A percentile compares a stretch with the other conserved stretches of the same genome.
phyloP scores from a whole-genome alignment of 371 early-diverging fungal genomes.

The Rhizopus delemar region DNA sequence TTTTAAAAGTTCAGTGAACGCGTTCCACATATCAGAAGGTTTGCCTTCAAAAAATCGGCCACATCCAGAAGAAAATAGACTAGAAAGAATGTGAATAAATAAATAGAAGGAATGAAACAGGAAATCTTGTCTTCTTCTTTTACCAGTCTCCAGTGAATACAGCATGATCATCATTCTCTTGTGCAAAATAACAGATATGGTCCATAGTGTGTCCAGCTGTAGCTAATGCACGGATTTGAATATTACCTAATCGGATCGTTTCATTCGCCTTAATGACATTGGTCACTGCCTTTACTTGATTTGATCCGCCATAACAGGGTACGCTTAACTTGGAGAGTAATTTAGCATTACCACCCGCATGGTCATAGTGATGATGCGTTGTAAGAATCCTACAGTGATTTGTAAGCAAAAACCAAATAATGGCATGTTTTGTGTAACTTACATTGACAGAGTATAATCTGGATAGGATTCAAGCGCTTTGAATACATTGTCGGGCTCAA shows the following conservation, averaged over 20 bases:
- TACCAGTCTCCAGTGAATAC: conserved; percentile 38
- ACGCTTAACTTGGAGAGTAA: conserved; percentile 35
- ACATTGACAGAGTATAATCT: conserved; percentile 52
- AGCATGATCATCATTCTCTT: conserved; percentile 24
- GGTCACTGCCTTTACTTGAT: conserved; percentile 58
- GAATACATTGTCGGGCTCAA: conserved; percentile 55
- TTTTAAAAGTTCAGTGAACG: conserved; percentile 63
- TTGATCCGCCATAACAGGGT: conserved; percentile 52
- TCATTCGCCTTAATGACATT: conserved; percentile 63
- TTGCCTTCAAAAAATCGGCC: conserved; percentile 95
- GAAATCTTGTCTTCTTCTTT: background rate
- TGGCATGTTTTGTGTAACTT: conserved; percentile 10
- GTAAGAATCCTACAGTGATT: conserved; percentile 53
- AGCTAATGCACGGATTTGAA: conserved; percentile 51
- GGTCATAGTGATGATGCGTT: conserved; percentile 84
- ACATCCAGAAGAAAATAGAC: conserved; percentile 67
- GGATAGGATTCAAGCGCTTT: conserved; percentile 30
- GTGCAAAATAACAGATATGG: conserved; percentile 44
- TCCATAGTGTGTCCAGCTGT: conserved; percentile 88
- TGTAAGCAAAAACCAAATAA: background rate
- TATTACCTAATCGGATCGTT: conserved; percentile 64
- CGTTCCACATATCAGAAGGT: conserved; percentile 79
- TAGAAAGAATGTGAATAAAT: background rate
- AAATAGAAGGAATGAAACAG: background rate
- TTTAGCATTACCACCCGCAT: conserved; percentile 75